A percentile compares a stretch with the other conserved stretches of the same genome.
These are phyloP conservation scores for Raphanus hybrid DNA, from an alignment of 441 rosid species.

Conservation along the genomic window DNA sequence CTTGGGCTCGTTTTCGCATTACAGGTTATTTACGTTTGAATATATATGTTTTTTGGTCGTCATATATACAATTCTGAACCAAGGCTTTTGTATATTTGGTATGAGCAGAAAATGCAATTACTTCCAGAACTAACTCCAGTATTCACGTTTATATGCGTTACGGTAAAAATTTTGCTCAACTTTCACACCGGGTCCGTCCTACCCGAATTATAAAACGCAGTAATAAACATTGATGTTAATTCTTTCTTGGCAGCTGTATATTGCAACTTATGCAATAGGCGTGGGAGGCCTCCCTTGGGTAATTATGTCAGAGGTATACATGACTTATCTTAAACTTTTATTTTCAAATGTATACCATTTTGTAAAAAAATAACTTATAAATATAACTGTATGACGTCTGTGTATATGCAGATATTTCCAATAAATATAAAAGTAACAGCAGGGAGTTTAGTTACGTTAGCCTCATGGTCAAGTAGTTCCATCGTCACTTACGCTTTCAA, in stretches of 20 bases:
- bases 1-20: constrained; percentile 50
- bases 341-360: constrained; percentile 8
- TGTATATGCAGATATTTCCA: constrained; percentile 58
- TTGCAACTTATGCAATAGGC: constrained; percentile 36
- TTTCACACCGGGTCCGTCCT: neutral
- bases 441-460: constrained; percentile 56
- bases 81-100: constrained; percentile 31
- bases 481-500: constrained; percentile 57
- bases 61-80: neutral
- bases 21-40: constrained; percentile 25
- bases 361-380: neutral
- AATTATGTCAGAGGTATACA: constrained; percentile 47
- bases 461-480: constrained; percentile 53
- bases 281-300: constrained; percentile 47
- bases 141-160: constrained; percentile 35
- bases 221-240: neutral
- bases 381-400: neutral
- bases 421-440: constrained; percentile 57
- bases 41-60: neutral
- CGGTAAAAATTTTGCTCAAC: constrained; percentile 9
- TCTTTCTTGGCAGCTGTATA: constrained; percentile 43
- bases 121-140: constrained; percentile 39
- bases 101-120: constrained; percentile 34
- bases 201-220: neutral
- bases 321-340: constrained; percentile 18